These are phyloP conservation scores for Oemleria cerasiformis DNA, from an alignment of 306 rosid species.

Conservation along the genomic window DNA sequence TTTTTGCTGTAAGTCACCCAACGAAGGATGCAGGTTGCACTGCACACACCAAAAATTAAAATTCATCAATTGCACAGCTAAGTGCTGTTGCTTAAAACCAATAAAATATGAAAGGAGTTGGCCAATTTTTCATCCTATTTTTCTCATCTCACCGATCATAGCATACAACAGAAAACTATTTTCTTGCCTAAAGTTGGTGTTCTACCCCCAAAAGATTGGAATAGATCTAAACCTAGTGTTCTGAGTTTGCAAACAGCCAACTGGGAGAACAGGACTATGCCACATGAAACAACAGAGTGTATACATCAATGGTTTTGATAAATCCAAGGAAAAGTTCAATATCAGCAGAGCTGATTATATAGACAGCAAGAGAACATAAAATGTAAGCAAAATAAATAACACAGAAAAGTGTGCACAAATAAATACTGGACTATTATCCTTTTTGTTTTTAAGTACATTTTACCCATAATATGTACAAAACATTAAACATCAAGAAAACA, in stretches of 20 bases:
- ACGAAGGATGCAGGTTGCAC: slow-evolving; percentile 86
- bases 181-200: not conserved
- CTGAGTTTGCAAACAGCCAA: not conserved
- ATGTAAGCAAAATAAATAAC: not conserved
- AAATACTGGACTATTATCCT: not conserved
- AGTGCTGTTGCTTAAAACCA: not conserved
- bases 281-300: not conserved
- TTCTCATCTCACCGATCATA: too few relatives aligned
- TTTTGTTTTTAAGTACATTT: not conserved
- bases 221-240: not conserved
- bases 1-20: slow-evolving; percentile 78
- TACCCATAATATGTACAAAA: too few relatives aligned
- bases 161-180: not conserved
- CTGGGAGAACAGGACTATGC: not conserved
- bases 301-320: too few relatives aligned
- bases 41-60: slow-evolving; percentile 30
- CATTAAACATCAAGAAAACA: too few relatives aligned
- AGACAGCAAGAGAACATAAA: not conserved
- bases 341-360: not conserved
- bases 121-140: not conserved
- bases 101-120: not conserved
- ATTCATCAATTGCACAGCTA: not conserved
- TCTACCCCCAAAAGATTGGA: not conserved
- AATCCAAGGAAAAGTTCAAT: not conserved
- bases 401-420: not conserved